Conservation (phyloP, 2,329 filamentous ascomycete genomes). For the Cephalotrichum gorgonifer region DNA sequence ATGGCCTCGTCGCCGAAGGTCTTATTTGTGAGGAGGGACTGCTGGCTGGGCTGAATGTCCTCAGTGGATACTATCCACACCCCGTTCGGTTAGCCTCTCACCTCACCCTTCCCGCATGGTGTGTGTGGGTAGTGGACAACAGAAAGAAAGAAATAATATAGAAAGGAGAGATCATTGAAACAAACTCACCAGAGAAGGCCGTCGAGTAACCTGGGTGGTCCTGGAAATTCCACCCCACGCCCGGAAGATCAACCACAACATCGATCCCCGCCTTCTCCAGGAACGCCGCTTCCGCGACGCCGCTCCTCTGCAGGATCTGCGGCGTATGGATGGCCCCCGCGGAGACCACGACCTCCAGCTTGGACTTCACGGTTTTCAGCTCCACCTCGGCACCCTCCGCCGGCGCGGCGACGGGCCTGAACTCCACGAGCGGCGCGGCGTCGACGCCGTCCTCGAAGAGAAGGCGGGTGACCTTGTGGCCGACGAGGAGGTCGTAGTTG, state of each 20-base stretch:
- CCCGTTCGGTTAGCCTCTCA: background rate
- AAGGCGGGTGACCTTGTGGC: conserved; percentile 18
- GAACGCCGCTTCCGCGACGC: conserved; percentile 29
- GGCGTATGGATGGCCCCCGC: conserved; percentile 39
- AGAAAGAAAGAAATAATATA: background rate
- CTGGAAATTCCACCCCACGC: conserved; percentile 47
- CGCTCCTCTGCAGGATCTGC: conserved; percentile 38
- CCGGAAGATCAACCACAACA: conserved; percentile 35
- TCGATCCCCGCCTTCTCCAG: conserved; percentile 30
- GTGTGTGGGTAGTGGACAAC: no score
- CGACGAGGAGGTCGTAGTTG: conserved; percentile 15
- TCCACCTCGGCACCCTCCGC: background rate
- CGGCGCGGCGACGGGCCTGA: conserved; percentile 2
- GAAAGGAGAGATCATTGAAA: background rate
- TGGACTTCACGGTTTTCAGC: conserved; percentile 5
- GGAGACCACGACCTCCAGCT: conserved; percentile 32
- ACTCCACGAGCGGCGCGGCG: conserved; percentile 2
- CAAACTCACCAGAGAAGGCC: conserved; percentile 9
- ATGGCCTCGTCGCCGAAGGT: conserved; percentile 14
- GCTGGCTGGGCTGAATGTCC: background rate
- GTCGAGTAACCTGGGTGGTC: conserved; percentile 33
- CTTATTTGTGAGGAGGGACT: background rate
- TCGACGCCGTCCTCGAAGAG: conserved; percentile 9
- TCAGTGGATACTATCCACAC: background rate
- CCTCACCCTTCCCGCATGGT: no score